Evolutionary conservation across 352 stramenopile species (phyloP), one percentile per base, ranked within the genome.

Genomic region (Vaucheria bursata): DNA sequence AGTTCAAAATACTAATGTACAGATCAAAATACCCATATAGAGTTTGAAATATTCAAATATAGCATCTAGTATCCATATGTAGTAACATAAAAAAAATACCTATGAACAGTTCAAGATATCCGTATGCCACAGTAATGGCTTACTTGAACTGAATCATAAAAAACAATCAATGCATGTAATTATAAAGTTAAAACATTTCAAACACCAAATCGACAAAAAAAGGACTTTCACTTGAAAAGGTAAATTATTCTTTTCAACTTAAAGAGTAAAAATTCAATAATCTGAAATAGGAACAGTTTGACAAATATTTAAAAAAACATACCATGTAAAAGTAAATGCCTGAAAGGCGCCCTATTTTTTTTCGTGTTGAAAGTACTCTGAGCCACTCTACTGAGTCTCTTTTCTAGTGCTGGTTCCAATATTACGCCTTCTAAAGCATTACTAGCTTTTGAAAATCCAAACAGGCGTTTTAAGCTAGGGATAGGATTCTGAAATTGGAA

Each of bases 361-460:
- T 98, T 98, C 18, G 96, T 98, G 88, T 99, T 97, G 53, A 91
- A 94, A 1, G 94, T 99, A n/a, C 94, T 96, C 38, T 97, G 88
- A 1, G 95, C 95, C 73, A 99, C 92, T 83, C 91, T 94, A 49
- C 89, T 89, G 76, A 99, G 86, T 72, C 97, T 93, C 78, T 91
- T 86, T 78, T 97, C 77, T 8, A 82, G 69, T 0, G 35, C 33
- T 31, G 70, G 37, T 85, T 97, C 92, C 37, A 99, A 88, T 5
- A 98, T 91, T 52, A 98, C 94, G 76, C 93, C 88, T 29, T 96
- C 93, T 2, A 99, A 85, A 18, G 93, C 93, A 84, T 97, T 91
- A 31, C 75, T 25, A n/a, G 74, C 69, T 72, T 82, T 78, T 8
- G 59, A 8, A 32, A 78, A 66, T 8, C 77, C 77, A 25, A 82